Conservation (phyloP, 2,329 filamentous ascomycete species). For the Chaetomiaceae sp. region DNA sequence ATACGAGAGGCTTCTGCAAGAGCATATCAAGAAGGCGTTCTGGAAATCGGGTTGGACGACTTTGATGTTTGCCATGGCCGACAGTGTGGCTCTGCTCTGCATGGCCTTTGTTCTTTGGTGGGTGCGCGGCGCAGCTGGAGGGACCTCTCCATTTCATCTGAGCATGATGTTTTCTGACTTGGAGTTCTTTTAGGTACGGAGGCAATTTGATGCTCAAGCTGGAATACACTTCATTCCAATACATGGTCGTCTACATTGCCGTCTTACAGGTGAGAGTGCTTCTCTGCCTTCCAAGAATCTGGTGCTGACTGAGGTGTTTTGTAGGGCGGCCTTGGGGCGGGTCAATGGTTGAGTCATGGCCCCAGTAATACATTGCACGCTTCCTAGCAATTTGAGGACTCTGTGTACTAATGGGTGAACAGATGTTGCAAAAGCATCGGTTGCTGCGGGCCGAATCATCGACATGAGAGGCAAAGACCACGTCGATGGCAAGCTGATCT, state of each 20-base stretch:
- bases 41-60: conserved; percentile 32
- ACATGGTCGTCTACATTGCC: conserved; percentile 33
- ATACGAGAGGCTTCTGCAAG: conserved; percentile 34
- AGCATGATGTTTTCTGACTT: too few relatives aligned
- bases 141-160: too few relatives aligned
- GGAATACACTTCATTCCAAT: conserved; percentile 32
- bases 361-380: conserved; percentile 25
- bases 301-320: neutral
- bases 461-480: conserved; percentile 26
- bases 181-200: conserved; percentile 26
- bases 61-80: conserved; percentile 33
- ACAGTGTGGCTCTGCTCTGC: conserved; percentile 47
- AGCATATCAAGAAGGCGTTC: conserved; percentile 32
- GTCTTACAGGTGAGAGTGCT: conserved; percentile 28
- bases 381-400: too few relatives aligned
- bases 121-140: too few relatives aligned
- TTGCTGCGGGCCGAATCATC: conserved; percentile 31
- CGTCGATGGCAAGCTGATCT: conserved; percentile 24
- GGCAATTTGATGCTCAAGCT: conserved; percentile 29
- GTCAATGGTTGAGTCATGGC: conserved; percentile 31
- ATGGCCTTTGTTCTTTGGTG: conserved; percentile 58
- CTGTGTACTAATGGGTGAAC: neutral
- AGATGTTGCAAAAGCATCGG: conserved; percentile 32
- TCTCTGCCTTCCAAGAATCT: neutral
- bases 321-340: conserved; percentile 30